These are phyloP conservation scores for Auricularia heimuer DNA, from an alignment of 768 basidiomycete species.

Conservation along the genomic window DNA sequence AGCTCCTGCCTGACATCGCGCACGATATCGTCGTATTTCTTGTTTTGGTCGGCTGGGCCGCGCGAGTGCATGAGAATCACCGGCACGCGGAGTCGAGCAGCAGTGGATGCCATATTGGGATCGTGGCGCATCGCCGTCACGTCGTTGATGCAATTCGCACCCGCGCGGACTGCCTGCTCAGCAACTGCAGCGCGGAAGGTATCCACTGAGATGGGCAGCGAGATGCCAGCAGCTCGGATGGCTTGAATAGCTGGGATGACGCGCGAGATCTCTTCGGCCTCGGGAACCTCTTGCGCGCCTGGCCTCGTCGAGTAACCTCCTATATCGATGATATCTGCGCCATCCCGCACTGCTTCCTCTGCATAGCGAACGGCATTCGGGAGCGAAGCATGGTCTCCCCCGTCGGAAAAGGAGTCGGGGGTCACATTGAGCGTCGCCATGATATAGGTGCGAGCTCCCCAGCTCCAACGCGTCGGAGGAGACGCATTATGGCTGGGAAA, in stretches of 20 bases:
- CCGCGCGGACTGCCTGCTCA: conserved; percentile 59
- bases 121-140: conserved; percentile 64
- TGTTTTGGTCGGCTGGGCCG: conserved; percentile 69
- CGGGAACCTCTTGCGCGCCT: conserved; percentile 52
- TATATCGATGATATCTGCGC: conserved; percentile 78
- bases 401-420: conserved; percentile 95
- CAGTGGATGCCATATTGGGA: conserved; percentile 52
- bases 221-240: conserved; percentile 32
- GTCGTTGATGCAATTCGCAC: conserved; percentile 92
- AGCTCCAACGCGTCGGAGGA: conserved; percentile 8
- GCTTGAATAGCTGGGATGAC: conserved; percentile 63
- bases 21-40: conserved; percentile 51
- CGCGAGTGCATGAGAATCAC: conserved; percentile 92
- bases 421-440: conserved; percentile 94
- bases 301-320: conserved; percentile 94
- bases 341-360: conserved; percentile 35
- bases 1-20: conserved; percentile 64
- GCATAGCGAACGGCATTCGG: conserved; percentile 47
- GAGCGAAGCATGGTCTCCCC: conserved; percentile 45
- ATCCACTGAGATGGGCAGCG: conserved; percentile 65
- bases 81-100: conserved; percentile 58
- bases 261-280: conserved; percentile 60
- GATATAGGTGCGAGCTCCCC: conserved; percentile 42
- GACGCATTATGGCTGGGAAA: conserved; percentile 20
- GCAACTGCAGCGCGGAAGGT: conserved; percentile 85